These are phyloP conservation scores for Fusarium denticulatum DNA, from an alignment of 2,329 filamentous ascomycete species.

Conservation along the genomic window DNA sequence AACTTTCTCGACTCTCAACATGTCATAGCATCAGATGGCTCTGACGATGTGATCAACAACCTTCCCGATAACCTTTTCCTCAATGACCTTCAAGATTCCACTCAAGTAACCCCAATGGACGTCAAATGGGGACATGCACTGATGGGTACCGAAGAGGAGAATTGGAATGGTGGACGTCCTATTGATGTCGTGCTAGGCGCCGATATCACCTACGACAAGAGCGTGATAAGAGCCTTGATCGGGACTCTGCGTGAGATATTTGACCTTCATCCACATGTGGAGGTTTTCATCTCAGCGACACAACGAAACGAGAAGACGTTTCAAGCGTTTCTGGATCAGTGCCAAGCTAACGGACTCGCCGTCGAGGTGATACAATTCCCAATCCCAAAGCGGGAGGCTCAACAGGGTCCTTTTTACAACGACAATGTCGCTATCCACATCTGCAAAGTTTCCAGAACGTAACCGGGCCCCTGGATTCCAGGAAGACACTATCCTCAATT, in stretches of 20 bases:
- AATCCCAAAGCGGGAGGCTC: slow-evolving; percentile 51
- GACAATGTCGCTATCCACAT: slow-evolving; percentile 69
- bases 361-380: slow-evolving; percentile 57
- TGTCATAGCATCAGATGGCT: slow-evolving; percentile 78
- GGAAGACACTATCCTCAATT: slow-evolving; percentile 8
- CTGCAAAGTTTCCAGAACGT: slow-evolving; percentile 45
- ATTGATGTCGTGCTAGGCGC: slow-evolving; percentile 77
- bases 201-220: slow-evolving; percentile 80
- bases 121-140: slow-evolving; percentile 73
- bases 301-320: slow-evolving; percentile 78
- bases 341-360: slow-evolving; percentile 58
- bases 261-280: slow-evolving; percentile 62
- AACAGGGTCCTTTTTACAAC: slow-evolving; percentile 72
- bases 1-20: slow-evolving; percentile 69
- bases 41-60: slow-evolving; percentile 74
- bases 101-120: slow-evolving; percentile 60
- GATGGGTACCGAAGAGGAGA: slow-evolving; percentile 65
- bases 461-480: slow-evolving; percentile 7
- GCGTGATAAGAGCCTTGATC: slow-evolving; percentile 70
- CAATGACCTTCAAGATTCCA: slow-evolving; percentile 68
- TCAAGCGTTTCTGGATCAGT: slow-evolving; percentile 68
- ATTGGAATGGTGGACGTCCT: slow-evolving; percentile 58
- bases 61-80: slow-evolving; percentile 74
- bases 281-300: slow-evolving; percentile 75
- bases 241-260: slow-evolving; percentile 72